phyloP scores from a whole-genome alignment of 108 stramenopile species.

The Mediolabrus comicus region DNA sequence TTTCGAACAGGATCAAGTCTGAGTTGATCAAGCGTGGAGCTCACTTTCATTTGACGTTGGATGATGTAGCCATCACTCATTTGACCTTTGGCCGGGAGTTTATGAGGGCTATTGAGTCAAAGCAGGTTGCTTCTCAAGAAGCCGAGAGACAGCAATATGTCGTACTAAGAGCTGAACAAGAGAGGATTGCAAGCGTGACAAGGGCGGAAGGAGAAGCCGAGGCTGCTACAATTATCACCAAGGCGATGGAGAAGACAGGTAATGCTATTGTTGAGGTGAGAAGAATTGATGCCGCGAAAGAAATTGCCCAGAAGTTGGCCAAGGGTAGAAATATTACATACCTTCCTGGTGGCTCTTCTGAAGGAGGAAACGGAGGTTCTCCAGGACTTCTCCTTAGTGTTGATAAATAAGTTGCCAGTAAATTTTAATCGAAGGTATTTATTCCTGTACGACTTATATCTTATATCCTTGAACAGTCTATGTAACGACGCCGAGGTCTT shows the following conservation, averaged over 20 bases:
- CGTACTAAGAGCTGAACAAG: conserved; percentile 96
- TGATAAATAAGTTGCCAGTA: conserved; percentile 42
- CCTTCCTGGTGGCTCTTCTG: conserved; percentile 81
- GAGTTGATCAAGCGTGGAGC: conserved; percentile 93
- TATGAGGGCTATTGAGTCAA: conserved; percentile 98
- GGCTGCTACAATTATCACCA: conserved; percentile 95
- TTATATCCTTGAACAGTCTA: too few species aligned
- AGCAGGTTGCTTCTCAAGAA: conserved; percentile 99
- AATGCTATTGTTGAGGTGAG: conserved; percentile 98
- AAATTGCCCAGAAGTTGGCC: conserved; percentile 95
- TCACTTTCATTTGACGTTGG: conserved; percentile 95
- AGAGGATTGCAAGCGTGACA: conserved; percentile 95
- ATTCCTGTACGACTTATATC: too few species aligned
- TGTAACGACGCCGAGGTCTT: too few species aligned
- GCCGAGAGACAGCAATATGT: conserved; percentile 98
- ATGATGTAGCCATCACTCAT: conserved; percentile 99
- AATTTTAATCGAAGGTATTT: too few species aligned
- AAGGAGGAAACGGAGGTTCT: conserved; percentile 30
- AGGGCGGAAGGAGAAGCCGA: conserved; percentile 99
- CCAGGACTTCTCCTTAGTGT: conserved; percentile 57
- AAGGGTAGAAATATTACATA: conserved; percentile 93
- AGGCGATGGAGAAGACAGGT: conserved; percentile 95
- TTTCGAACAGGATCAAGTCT: conserved; percentile 89
- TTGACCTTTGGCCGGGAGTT: conserved; percentile 98
- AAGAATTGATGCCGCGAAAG: conserved; percentile 99